Base-by-base conservation (phyloP, 129 eudicot genomes). In the Chrysanthemum seticuspe region DNA sequence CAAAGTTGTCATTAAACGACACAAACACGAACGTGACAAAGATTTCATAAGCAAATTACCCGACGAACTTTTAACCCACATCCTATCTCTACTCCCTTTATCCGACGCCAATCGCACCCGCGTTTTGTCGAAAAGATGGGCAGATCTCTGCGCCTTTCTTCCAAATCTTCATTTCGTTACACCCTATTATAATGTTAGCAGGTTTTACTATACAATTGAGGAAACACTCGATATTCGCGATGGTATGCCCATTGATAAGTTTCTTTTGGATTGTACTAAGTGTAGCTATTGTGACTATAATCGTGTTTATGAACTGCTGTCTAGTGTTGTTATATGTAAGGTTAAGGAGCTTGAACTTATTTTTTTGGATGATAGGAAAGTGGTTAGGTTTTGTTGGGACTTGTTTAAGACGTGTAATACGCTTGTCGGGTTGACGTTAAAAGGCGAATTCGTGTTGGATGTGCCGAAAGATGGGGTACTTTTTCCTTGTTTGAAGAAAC, bases 401-500 rank as follows among this genome's bases (percentile, higher is more conserved):
- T 14, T 68, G 16, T 77, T 77, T 52, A 61, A 11, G 70, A 21
- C 9, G 21, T 69, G 71, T 21, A 34, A n/a, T 10, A 16, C 64
- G 1, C 62, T 77, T 0, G 76, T 77, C 61, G 40, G 29, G 16
- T 70, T 77, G n/a, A 77, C 65, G 31, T 21, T 77, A n/a, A n/a
- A 60, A 36, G 76, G 76, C 0, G 75, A 61, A 23, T 77, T 77
- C 10, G 57, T 48, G 44, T 49, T 77, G 19, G 54, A 62, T 61
- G 77, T 71, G 65, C 77, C 77, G 4, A 16, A 60, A 16, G 45
- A 40, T 6, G 57, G 64, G n/a, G 3, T 54, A 21, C 12, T 78
- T 14, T 78, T 78, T 53, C 81, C 81, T 0, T 70, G 81, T 71
- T 45, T 78, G 71, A 78, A 62, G 65, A 53, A 25, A 10, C 18